Conservation (phyloP, 2,329 filamentous ascomycete species). For the Talaromyces rugulosus region DNA sequence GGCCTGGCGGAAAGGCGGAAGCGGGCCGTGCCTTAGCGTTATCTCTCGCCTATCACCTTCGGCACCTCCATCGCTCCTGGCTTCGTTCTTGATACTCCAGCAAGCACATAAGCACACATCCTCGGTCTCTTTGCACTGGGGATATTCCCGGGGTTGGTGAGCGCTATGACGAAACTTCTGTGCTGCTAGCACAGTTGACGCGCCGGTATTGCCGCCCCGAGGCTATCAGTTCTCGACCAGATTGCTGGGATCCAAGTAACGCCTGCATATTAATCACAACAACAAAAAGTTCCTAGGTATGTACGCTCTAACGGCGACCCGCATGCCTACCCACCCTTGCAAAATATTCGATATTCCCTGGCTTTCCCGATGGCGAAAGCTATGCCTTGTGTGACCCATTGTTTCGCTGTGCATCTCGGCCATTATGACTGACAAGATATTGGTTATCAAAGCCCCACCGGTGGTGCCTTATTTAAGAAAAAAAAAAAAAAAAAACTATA, state of each 20-base stretch:
- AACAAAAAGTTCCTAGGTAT: neutral
- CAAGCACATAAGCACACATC: neutral
- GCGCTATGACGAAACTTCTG: neutral
- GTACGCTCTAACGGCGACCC: neutral
- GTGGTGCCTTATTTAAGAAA: neutral
- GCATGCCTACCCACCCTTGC: neutral
- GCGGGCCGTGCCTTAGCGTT: neutral
- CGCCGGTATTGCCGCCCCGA: neutral
- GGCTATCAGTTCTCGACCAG: neutral
- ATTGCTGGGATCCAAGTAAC: neutral
- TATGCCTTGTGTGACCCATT: neutral
- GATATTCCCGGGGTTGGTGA: neutral
- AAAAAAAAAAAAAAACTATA: neutral
- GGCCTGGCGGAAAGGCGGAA: neutral
- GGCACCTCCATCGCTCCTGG: neutral
- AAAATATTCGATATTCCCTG: neutral
- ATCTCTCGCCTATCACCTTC: conserved; percentile 1
- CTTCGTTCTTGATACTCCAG: neutral
- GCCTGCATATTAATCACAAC: neutral
- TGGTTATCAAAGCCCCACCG: neutral
- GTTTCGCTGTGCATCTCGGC: neutral
- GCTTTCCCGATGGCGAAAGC: neutral
- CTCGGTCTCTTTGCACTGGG: neutral
- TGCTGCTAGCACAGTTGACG: neutral
- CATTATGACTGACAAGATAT: neutral